These are phyloP conservation scores for Linum usitatissimum DNA, from an alignment of 345 rosid species.

Conservation along the genomic window DNA sequence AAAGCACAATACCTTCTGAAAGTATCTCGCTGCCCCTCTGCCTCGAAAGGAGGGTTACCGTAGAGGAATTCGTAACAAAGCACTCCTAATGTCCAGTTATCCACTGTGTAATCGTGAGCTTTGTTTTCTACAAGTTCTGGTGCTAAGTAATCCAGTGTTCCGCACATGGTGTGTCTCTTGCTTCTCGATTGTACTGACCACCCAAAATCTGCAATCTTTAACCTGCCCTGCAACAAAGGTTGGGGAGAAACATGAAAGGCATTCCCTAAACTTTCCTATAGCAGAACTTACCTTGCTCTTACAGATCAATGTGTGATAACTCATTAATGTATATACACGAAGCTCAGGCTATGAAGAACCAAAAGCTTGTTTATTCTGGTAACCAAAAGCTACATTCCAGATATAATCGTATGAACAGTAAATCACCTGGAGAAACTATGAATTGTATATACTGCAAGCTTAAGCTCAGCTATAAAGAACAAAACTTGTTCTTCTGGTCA, in stretches of 20 bases:
- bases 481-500: neutral
- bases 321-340: too few relatives aligned
- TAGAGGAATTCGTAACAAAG: slow-evolving; percentile 93
- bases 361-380: neutral
- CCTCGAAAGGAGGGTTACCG: slow-evolving; percentile 86
- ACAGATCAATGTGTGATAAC: too few relatives aligned
- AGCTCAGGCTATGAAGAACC: neutral
- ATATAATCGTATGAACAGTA: too few relatives aligned
- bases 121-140: slow-evolving; percentile 94
- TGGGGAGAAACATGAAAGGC: neutral
- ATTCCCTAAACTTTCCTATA: neutral
- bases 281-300: neutral
- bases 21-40: slow-evolving; percentile 71
- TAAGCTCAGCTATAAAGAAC: neutral
- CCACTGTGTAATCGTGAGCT: slow-evolving; percentile 85
- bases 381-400: too few relatives aligned
- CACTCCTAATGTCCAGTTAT: slow-evolving; percentile 91
- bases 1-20: slow-evolving; percentile 46
- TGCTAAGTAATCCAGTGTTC: slow-evolving; percentile 88
- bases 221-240: slow-evolving; percentile 44
- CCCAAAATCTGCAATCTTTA: slow-evolving; percentile 93
- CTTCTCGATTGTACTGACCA: slow-evolving; percentile 95
- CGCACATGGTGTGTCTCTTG: slow-evolving; percentile 95
- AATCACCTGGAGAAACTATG: too few relatives aligned
- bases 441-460: neutral